Evolutionary conservation across 1,284 basidiomycete species (phyloP).

Genomic region (Dichomitus squalens): DNA sequence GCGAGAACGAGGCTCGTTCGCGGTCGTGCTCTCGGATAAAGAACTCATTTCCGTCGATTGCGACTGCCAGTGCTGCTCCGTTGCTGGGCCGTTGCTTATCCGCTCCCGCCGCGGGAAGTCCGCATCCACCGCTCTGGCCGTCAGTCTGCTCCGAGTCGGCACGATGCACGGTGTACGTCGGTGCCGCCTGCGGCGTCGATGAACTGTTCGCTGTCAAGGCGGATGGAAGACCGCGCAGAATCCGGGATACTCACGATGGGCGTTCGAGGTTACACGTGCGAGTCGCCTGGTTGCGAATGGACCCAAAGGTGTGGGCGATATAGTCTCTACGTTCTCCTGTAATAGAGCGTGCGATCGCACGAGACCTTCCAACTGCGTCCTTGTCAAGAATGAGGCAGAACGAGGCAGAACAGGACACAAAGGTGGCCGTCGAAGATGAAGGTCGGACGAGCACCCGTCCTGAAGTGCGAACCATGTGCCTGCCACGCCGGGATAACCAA

Average conservation of each 20-base stretch:
- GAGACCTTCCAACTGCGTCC: neutral
- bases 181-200: neutral
- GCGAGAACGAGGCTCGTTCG: conserved; percentile 37
- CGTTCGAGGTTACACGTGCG: conserved; percentile 18
- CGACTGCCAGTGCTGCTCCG: conserved; percentile 16
- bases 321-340: neutral
- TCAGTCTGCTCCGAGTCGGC: neutral
- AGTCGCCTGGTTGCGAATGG: conserved; percentile 8
- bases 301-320: neutral
- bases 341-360: conserved; percentile 2
- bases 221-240: neutral
- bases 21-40: conserved; percentile 27
- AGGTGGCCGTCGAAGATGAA: neutral
- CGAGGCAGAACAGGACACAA: neutral
- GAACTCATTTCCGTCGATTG: conserved; percentile 29
- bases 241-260: conserved; percentile 17
- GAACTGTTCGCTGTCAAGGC: neutral
- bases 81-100: conserved; percentile 23
- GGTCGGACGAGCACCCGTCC: neutral
- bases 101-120: conserved; percentile 12
- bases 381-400: neutral
- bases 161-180: neutral
- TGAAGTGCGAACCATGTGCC: conserved; percentile 4
- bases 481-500: neutral
- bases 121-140: conserved; percentile 7